Evolutionary conservation across 441 rosid species (phyloP), one percentile per base, ranked within the genome.

Genomic region (Euphorbia corollata): DNA sequence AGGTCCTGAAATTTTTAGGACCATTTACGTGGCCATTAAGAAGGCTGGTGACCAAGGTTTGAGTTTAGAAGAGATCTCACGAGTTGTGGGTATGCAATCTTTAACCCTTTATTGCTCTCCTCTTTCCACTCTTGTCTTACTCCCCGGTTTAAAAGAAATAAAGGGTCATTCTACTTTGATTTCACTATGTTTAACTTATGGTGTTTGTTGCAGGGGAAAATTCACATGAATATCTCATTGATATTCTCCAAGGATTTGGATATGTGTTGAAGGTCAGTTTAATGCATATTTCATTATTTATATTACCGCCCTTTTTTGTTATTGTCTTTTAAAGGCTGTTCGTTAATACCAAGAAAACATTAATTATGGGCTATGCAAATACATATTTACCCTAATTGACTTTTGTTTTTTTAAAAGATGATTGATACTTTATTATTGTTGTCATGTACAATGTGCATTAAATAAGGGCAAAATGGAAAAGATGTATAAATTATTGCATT

Each of bases 31-130:
- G 77, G 82, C 85, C 64, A 86, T 91, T 78, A 83, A 89, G 81
- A 88, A 81, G 83, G 90, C 94, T 64, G 97, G 98, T 68, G 99
- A 94, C 77, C 97, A 89, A 80, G 99, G 99, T 65, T 79, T 91
- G 82, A 81, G 84, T 65, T 66, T 78, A 58, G 84, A 86, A 79
- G 94, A 88, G 69, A 74, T 91, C 76, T 84, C 83, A 38, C 53
- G 73, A 67, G 68, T 80, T 64, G 64, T 75, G 64, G 85, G 82
- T 69, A 70, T 71, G 71, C 78, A 81, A 89, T 86, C 79, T 27
- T 27, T 27, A 51, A 24, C 41, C 69, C 61, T 41, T 63, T 57
- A 50, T 67, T 65, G 63, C 53, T 56, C 15, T 39, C 63, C 23
- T 9, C 13, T 51, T 38, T 32, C 16, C 53, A 15, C 43, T 19